These are phyloP conservation scores for Ophiocordyceps australis DNA, from an alignment of 2,329 filamentous ascomycete genomes.

Conservation along the genomic window DNA sequence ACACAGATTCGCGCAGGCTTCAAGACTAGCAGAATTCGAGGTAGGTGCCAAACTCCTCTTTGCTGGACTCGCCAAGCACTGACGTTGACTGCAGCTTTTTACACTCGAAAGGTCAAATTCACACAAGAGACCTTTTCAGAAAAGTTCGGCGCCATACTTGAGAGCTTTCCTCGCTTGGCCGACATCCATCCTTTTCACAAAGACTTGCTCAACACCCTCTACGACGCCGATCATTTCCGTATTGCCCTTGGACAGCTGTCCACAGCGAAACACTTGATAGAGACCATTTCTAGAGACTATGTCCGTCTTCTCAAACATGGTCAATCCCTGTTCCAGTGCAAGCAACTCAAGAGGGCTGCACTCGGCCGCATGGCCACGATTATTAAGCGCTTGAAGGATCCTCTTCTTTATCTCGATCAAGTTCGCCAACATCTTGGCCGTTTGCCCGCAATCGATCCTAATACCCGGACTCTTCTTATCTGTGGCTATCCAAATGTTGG, in stretches of 20 bases:
- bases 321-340: slow-evolving; percentile 94
- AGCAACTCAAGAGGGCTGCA: slow-evolving; percentile 91
- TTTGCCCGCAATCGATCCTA: slow-evolving; percentile 96
- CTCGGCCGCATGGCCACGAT: slow-evolving; percentile 98
- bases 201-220: slow-evolving; percentile 79
- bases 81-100: slow-evolving; percentile 46
- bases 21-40: slow-evolving; percentile 78
- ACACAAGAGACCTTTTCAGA: slow-evolving; percentile 93
- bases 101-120: slow-evolving; percentile 96
- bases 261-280: slow-evolving; percentile 89
- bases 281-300: slow-evolving; percentile 91
- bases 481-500: slow-evolving; percentile 96
- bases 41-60: slow-evolving; percentile 19
- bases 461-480: slow-evolving; percentile 87
- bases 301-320: slow-evolving; percentile 86
- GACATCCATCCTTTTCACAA: slow-evolving; percentile 92
- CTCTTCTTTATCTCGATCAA: slow-evolving; percentile 87
- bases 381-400: slow-evolving; percentile 85
- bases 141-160: slow-evolving; percentile 78
- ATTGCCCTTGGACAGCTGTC: slow-evolving; percentile 93
- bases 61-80: slow-evolving; percentile 1
- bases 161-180: slow-evolving; percentile 79
- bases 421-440: slow-evolving; percentile 83
- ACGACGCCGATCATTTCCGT: slow-evolving; percentile 94
- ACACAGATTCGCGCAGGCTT: slow-evolving; percentile 94